Conservation (phyloP, 805 yeast genomes). For the Cyberlindnera americana region DNA sequence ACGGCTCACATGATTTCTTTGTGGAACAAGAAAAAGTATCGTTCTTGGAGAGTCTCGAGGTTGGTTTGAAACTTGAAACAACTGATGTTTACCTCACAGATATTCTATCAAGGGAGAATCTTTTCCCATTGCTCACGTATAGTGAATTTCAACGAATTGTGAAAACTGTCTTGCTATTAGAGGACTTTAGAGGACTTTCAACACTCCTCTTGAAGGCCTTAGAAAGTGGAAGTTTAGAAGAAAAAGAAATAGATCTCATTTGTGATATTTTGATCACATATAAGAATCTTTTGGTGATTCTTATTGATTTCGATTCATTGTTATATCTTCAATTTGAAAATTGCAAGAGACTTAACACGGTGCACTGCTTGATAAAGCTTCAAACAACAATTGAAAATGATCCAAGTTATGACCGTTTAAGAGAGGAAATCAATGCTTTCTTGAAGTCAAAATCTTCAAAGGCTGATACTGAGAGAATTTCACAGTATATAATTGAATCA, state of each 20-base stretch:
- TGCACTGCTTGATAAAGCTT: constrained; percentile 10
- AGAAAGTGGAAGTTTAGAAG: constrained; percentile 19
- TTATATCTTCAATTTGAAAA: constrained; percentile 4
- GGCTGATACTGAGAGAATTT: constrained; percentile 2
- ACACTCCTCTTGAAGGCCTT: constrained; percentile 15
- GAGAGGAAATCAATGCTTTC: constrained; percentile 7
- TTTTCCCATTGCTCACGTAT: constrained; percentile 36
- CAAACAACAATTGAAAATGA: constrained; percentile 3
- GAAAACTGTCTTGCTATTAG: constrained; percentile 12
- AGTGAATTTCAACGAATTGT: constrained; percentile 29
- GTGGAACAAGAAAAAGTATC: constrained; percentile 20
- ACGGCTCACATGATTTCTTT: constrained; percentile 25
- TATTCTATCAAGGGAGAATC: constrained; percentile 26
- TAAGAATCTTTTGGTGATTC: neutral
- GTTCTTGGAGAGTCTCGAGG: constrained; percentile 24
- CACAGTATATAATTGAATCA: constrained; percentile 2
- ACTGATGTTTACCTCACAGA: constrained; percentile 31
- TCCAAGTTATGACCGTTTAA: neutral
- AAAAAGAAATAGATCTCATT: constrained; percentile 17
- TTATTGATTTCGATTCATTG: constrained; percentile 4
- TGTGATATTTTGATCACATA: constrained; percentile 14
- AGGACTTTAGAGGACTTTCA: constrained; percentile 29
- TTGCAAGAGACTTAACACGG: constrained; percentile 5
- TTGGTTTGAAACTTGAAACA: constrained; percentile 32
- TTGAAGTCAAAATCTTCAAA: constrained; percentile 3